Percentiles rank a stretch among this genome's conserved stretches.
These are phyloP conservation scores for Cercospora sesami DNA, from an alignment of 2,329 filamentous ascomycete species.

Conservation along the genomic window DNA sequence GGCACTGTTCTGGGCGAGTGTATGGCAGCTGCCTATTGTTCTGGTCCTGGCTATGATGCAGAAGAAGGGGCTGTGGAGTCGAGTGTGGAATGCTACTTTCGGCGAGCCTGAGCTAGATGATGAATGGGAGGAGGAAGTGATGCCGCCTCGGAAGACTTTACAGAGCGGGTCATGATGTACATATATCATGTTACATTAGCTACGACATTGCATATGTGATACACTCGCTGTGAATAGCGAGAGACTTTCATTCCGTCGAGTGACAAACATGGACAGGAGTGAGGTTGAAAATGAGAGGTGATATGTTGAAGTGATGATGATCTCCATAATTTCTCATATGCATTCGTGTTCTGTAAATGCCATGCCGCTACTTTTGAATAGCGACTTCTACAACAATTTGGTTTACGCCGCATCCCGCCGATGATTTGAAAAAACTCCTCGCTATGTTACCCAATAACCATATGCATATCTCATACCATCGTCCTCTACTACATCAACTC, in stretches of 20 bases:
- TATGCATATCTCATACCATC: not conserved
- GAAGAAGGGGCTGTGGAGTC: constrained; percentile 88
- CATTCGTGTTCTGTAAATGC: not conserved
- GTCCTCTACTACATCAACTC: constrained; percentile 52
- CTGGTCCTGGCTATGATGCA: constrained; percentile 87
- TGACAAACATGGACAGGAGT: not conserved
- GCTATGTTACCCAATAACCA: constrained; percentile 5
- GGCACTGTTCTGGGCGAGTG: constrained; percentile 92
- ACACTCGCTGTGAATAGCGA: not conserved
- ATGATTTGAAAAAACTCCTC: not conserved
- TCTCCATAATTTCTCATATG: not conserved
- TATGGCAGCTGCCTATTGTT: constrained; percentile 90
- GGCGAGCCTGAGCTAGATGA: constrained; percentile 58
- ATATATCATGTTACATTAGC: not conserved
- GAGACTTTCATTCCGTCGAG: not conserved
- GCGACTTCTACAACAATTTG: not conserved
- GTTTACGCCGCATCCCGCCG: not conserved
- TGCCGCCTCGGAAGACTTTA: not conserved
- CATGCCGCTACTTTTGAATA: not conserved
- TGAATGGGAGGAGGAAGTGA: constrained; percentile 55
- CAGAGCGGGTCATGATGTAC: not conserved
- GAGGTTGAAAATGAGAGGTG: not conserved
- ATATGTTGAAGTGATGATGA: not conserved
- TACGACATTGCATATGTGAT: not conserved
- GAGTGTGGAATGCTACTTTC: constrained; percentile 69